These are phyloP conservation scores for Drechslerella dactyloides DNA, from an alignment of 2,329 filamentous ascomycete genomes.

Conservation along the genomic window DNA sequence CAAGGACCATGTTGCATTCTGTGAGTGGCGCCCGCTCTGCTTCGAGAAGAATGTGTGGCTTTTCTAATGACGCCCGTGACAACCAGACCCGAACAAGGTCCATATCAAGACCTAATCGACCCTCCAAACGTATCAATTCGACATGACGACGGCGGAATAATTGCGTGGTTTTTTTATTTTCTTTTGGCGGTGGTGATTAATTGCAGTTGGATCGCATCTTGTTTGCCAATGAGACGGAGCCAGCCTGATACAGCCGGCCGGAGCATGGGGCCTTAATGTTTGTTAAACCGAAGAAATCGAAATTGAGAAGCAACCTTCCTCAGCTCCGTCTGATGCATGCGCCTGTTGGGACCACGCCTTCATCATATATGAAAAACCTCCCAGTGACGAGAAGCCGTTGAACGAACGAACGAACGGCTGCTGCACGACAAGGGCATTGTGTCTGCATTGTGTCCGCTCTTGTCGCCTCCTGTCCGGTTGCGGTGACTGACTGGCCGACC, in stretches of 20 bases:
- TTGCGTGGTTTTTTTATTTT: slow-evolving; percentile 13
- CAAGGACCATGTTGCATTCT: slow-evolving; percentile 66
- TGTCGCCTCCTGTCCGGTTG: slow-evolving; percentile 5
- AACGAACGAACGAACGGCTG: not conserved
- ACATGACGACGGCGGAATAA: not conserved
- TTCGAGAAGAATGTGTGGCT: slow-evolving; percentile 3
- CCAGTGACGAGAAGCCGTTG: not conserved
- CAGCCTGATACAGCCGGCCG: slow-evolving; percentile 18
- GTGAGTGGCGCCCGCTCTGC: slow-evolving; percentile 58
- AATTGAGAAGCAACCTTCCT: not conserved
- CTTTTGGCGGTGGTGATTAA: slow-evolving; percentile 6
- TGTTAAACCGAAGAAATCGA: not conserved
- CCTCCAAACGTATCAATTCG: slow-evolving; percentile 8
- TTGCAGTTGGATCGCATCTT: slow-evolving; percentile 20
- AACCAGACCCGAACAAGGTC: slow-evolving; percentile 40
- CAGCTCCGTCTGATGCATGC: not conserved
- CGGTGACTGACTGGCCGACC: slow-evolving; percentile 23
- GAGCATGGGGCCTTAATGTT: slow-evolving; percentile 35
- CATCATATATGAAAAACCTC: not conserved
- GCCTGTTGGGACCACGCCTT: not conserved
- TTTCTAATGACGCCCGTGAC: not conserved
- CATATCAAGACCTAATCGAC: slow-evolving; percentile 15
- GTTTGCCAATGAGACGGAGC: slow-evolving; percentile 21
- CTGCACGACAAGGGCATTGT: slow-evolving; percentile 43
- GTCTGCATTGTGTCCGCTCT: slow-evolving; percentile 9